phyloP scores from a whole-genome alignment of 2,329 filamentous ascomycete species.

The Rosellinia necatrix region DNA sequence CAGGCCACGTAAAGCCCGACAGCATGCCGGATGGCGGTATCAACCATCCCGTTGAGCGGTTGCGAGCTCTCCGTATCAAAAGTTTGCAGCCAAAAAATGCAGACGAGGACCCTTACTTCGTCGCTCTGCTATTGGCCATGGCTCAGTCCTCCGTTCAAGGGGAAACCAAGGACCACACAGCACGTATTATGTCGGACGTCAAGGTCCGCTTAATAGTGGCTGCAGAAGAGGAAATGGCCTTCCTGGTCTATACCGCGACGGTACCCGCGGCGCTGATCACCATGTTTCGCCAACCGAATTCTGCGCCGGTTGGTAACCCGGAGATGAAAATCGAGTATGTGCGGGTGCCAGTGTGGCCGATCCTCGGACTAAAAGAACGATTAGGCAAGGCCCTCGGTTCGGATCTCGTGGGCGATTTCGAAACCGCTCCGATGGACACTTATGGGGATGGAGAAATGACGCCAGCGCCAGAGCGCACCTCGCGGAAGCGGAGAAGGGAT shows the following conservation, averaged over 20 bases:
- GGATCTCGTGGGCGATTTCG: slow-evolving; percentile 54
- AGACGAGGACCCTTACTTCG: slow-evolving; percentile 58
- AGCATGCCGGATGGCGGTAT: slow-evolving; percentile 45
- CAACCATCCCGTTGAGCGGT: slow-evolving; percentile 54
- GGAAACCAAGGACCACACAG: slow-evolving; percentile 30
- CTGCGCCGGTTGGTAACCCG: slow-evolving; percentile 41
- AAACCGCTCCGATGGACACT: slow-evolving; percentile 49
- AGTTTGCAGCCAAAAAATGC: slow-evolving; percentile 52
- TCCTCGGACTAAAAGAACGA: slow-evolving; percentile 59
- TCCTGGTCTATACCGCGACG: slow-evolving; percentile 58
- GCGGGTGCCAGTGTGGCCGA: slow-evolving; percentile 58
- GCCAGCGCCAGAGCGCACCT: slow-evolving; percentile 15
- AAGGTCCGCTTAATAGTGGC: slow-evolving; percentile 54
- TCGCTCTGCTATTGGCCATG: slow-evolving; percentile 60
- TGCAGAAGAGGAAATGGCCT: slow-evolving; percentile 53
- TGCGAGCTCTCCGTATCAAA: slow-evolving; percentile 54
- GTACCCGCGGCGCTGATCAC: slow-evolving; percentile 55
- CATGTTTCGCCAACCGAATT: slow-evolving; percentile 55
- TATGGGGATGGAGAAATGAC: slow-evolving; percentile 45
- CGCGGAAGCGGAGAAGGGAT: slow-evolving; percentile 36
- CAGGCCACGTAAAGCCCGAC: neutral
- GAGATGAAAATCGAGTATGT: slow-evolving; percentile 54
- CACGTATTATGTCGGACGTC: slow-evolving; percentile 43
- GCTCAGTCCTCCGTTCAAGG: no score
- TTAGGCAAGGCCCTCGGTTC: slow-evolving; percentile 57